Conservation (phyloP, 2,329 filamentous ascomycete genomes). For the Diaporthe eres region DNA sequence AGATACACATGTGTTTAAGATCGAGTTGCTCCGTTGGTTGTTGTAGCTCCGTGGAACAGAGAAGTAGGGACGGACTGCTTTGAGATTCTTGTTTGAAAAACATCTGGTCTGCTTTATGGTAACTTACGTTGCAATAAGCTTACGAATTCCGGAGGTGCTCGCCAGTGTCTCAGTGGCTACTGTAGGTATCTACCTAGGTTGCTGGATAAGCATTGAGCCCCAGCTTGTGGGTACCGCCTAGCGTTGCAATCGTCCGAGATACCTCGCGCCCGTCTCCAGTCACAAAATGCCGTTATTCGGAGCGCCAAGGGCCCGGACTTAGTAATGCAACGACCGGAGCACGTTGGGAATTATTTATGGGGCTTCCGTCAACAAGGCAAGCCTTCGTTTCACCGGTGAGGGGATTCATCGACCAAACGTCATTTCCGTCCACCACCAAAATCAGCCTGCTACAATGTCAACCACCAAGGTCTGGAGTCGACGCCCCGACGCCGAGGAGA, state of each 20-base stretch:
- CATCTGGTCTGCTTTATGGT: background rate
- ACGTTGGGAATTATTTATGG: conserved; percentile 5
- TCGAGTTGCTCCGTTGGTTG: background rate
- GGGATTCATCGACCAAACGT: conserved; percentile 15
- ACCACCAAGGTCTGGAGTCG: conserved; percentile 23
- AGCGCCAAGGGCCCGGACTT: background rate
- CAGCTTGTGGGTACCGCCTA: background rate
- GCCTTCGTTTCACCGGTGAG: conserved; percentile 15
- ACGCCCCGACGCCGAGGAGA: conserved; percentile 28
- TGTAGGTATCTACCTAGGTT: background rate
- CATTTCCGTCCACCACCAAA: background rate
- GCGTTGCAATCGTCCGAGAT: background rate
- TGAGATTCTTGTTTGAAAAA: background rate
- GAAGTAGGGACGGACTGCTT: background rate
- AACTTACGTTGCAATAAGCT: background rate
- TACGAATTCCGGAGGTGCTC: background rate
- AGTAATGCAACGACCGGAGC: conserved; percentile 7
- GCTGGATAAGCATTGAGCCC: background rate
- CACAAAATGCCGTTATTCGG: background rate
- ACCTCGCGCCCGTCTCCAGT: background rate
- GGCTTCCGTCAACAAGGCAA: conserved; percentile 12
- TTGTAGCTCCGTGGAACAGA: background rate
- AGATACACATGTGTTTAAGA: too few relatives aligned
- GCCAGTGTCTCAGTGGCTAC: background rate
- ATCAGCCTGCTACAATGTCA: conserved; percentile 1